Evolutionary conservation across 768 basidiomycete genomes (phyloP).

Genomic region (Lentinula aciculospora): DNA sequence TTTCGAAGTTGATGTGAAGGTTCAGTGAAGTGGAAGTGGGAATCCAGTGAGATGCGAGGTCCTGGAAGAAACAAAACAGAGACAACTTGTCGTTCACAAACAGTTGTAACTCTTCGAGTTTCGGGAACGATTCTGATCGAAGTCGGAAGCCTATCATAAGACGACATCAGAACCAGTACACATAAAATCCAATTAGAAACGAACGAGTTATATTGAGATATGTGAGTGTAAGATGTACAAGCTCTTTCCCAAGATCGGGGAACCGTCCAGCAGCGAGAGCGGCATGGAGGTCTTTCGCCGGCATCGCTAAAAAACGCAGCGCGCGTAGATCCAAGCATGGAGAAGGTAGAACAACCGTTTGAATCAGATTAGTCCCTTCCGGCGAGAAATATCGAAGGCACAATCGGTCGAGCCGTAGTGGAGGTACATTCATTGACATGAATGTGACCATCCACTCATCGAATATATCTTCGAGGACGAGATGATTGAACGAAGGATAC

Average conservation of each 20-base stretch:
- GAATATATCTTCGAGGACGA: conserved; percentile 4
- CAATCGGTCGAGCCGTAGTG: neutral
- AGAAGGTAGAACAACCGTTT: neutral
- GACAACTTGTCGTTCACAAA: neutral
- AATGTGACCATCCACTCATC: neutral
- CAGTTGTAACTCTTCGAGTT: neutral
- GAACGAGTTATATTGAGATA: neutral
- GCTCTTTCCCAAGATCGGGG: neutral
- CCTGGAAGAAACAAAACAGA: neutral
- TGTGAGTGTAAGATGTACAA: neutral
- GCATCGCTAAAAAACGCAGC: neutral
- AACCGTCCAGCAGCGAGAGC: neutral
- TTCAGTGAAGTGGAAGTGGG: neutral
- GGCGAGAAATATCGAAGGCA: neutral
- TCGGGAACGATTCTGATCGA: neutral
- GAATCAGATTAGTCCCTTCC: conserved; percentile 2
- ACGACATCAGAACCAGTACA: neutral
- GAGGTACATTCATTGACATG: neutral
- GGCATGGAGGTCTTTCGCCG: neutral
- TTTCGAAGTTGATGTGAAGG: neutral
- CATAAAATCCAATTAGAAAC: neutral
- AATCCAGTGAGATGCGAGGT: neutral
- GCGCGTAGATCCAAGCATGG: neutral
- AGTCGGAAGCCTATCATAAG: neutral
- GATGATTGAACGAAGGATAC: conserved; percentile 3